These are phyloP conservation scores for Colletotrichum eleusines DNA, from an alignment of 2,329 filamentous ascomycete genomes.

Conservation along the genomic window DNA sequence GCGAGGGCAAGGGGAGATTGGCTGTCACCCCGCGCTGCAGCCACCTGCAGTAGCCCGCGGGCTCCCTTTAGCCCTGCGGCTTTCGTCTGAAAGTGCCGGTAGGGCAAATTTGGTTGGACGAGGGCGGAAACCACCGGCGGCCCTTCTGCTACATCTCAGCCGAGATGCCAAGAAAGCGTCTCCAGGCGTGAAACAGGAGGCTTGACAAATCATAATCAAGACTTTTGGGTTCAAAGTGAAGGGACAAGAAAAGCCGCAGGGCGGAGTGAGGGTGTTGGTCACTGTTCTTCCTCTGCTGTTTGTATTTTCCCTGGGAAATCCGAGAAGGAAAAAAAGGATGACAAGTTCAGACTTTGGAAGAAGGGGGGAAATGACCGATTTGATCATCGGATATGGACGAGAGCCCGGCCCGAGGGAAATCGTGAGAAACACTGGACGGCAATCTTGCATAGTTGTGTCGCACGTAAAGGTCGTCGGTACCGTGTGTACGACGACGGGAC, in stretches of 20 bases:
- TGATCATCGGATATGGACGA: constrained; percentile 9
- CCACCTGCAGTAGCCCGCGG: constrained; percentile 35
- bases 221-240: not conserved
- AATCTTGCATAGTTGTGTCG: constrained; percentile 38
- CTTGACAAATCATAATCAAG: constrained; percentile 25
- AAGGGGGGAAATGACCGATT: not conserved
- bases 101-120: constrained; percentile 1
- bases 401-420: constrained; percentile 12
- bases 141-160: constrained; percentile 31
- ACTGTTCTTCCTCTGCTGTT: not conserved
- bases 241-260: not conserved
- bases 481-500: constrained; percentile 23
- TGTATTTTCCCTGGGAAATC: not conserved
- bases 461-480: constrained; percentile 31
- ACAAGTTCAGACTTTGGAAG: not conserved
- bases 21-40: constrained; percentile 31
- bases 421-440: constrained; percentile 20
- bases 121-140: not conserved
- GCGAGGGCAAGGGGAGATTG: constrained; percentile 3
- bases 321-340: not conserved
- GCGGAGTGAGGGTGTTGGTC: too few species aligned
- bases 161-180: constrained; percentile 38
- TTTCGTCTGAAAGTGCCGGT: constrained; percentile 35
- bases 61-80: constrained; percentile 28
- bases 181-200: constrained; percentile 38